Base-by-base conservation (phyloP, 129 eudicot genomes). In the Helichrysum umbraculigerum region DNA sequence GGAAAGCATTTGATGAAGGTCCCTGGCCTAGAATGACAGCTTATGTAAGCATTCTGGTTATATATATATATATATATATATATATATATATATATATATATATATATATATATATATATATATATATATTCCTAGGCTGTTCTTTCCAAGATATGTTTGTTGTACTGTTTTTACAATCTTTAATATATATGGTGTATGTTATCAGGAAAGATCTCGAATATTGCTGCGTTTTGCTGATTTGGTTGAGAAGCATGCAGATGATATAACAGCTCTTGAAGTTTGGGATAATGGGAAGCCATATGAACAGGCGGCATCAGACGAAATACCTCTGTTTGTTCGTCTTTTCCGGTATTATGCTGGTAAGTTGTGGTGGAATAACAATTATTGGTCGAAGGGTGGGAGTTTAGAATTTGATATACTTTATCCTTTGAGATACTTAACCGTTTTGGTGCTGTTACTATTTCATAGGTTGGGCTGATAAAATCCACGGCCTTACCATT, bases 1-100 rank as follows among this genome's bases (percentile, higher is more conserved):
- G 96, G 4, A 90, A 90, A 77, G 98, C 98, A 6, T 93, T 93
- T 58, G 98, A 93, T 72, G 91, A 93, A 70, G 98, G 98, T 5
- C 98, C 98, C 15, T 92, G 98, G 98, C 98, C 98, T 10, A 88
- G 63, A 85, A 86, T 90, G 98, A 86, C 88, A 34, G 89, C 98
- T 57, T 92, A 92, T 81, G 98, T 92, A 86, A 78, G 84, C 72
- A 67, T 29, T 8, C 61, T 30, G n/a, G 58, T 35, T 52, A 0
- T 78, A 20, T 16, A 56, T 85, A 16, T 34, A 56, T 72, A 56
- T 85, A 16, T 34, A 56, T 72, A 56, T 85, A 16, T 34, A 56
- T 72, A 56, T 85, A 16, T 34, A 56, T 72, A 56, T 85, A 16
- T 34, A 56, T 72, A 56, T 85, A 16, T 34, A 56, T 72, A 56